phyloP scores from a whole-genome alignment of 2,329 filamentous ascomycete species.

The Drechslerella dactyloides region DNA sequence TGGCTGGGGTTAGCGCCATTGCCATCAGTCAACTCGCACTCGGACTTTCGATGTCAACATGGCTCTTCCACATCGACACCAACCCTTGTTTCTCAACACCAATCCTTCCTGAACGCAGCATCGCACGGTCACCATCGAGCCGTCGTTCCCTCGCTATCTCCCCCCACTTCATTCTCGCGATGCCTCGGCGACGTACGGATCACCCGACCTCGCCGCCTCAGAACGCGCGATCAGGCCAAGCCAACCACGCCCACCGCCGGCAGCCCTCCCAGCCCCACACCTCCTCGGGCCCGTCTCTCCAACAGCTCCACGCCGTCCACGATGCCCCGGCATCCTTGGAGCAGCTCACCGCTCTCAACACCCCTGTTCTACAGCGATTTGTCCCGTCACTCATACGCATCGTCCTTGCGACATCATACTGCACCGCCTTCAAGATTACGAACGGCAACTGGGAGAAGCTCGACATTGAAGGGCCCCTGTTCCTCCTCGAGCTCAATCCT shows the following conservation, averaged over 20 bases:
- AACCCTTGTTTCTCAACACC: too few relatives aligned
- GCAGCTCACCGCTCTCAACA: constrained; percentile 43
- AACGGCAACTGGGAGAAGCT: constrained; percentile 41
- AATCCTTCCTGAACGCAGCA: too few relatives aligned
- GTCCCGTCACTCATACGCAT: constrained; percentile 28
- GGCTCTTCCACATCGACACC: too few relatives aligned
- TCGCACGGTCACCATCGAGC: too few relatives aligned
- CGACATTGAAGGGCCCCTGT: constrained; percentile 39
- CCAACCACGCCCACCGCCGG: constrained; percentile 27
- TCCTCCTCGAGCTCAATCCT: constrained; percentile 36
- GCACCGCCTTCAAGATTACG: constrained; percentile 41
- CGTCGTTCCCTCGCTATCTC: neutral
- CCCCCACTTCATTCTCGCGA: neutral
- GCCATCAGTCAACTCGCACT: too few relatives aligned
- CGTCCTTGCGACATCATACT: constrained; percentile 36
- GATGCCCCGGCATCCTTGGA: constrained; percentile 38
- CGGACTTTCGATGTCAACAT: too few relatives aligned
- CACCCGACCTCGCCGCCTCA: constrained; percentile 45
- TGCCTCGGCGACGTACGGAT: constrained; percentile 35
- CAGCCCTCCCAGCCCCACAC: constrained; percentile 38
- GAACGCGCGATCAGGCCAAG: constrained; percentile 10
- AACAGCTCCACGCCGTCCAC: constrained; percentile 37
- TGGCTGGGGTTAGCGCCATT: too few relatives aligned
- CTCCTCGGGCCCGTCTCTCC: constrained; percentile 36
- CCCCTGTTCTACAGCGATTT: constrained; percentile 33